These are phyloP conservation scores for Rutstroemia sp. DNA, from an alignment of 2,329 filamentous ascomycete species.

Conservation along the genomic window DNA sequence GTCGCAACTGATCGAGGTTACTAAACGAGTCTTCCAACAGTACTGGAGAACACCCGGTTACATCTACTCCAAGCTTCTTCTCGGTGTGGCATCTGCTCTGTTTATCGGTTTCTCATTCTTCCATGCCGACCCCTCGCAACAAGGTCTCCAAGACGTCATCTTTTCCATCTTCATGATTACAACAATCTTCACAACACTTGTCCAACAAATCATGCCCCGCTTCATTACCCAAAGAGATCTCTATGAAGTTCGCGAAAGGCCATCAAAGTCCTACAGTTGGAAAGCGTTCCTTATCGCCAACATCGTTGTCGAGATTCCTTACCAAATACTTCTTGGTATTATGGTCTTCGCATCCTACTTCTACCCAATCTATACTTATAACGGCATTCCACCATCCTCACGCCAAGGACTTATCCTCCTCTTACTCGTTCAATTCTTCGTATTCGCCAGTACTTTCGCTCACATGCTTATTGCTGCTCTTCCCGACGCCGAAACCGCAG, in stretches of 20 bases:
- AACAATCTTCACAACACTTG: slow-evolving; percentile 60
- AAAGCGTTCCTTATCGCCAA: slow-evolving; percentile 29
- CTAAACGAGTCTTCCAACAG: slow-evolving; percentile 63
- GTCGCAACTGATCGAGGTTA: slow-evolving; percentile 58
- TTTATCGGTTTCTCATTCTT: slow-evolving; percentile 66
- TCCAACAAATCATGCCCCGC: slow-evolving; percentile 62
- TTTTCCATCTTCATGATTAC: slow-evolving; percentile 66
- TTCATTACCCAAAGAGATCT: slow-evolving; percentile 62
- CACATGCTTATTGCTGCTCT: slow-evolving; percentile 71
- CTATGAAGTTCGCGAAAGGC: slow-evolving; percentile 46
- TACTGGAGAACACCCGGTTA: slow-evolving; percentile 74
- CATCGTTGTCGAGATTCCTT: slow-evolving; percentile 78
- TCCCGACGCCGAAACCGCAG: slow-evolving; percentile 68
- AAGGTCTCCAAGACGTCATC: slow-evolving; percentile 64
- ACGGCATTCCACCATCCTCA: slow-evolving; percentile 35
- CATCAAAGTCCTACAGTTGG: slow-evolving; percentile 32
- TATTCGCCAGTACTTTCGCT: slow-evolving; percentile 80
- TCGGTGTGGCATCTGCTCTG: slow-evolving; percentile 41
- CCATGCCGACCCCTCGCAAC: slow-evolving; percentile 50
- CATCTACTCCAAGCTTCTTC: slow-evolving; percentile 61
- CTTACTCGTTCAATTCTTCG: slow-evolving; percentile 65
- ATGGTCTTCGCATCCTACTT: slow-evolving; percentile 78
- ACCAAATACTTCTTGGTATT: slow-evolving; percentile 68
- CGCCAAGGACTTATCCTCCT: slow-evolving; percentile 61
- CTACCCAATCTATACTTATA: slow-evolving; percentile 64